Percentiles rank a stretch among this genome's conserved stretches.
Conservation (phyloP, 306 rosid genomes). For the Quercus cerris region DNA sequence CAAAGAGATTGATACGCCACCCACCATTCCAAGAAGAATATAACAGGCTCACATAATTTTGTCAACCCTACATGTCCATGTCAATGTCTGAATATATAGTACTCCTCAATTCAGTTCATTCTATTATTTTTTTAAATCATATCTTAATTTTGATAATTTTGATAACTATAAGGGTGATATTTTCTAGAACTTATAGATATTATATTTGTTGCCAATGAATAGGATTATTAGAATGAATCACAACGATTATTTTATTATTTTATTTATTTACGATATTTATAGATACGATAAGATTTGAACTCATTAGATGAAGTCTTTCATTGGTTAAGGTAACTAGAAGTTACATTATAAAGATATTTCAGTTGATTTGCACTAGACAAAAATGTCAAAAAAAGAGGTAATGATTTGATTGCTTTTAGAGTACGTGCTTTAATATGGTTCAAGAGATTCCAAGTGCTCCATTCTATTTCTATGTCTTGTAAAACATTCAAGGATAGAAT, state of each 20-base stretch:
- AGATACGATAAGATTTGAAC: too few relatives aligned
- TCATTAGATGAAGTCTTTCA: too few relatives aligned
- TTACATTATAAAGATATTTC: neutral
- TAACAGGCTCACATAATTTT: neutral
- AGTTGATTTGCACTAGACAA: neutral
- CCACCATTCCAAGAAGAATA: neutral
- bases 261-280: too few relatives aligned
- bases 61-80: conserved; percentile 11
- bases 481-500: too few relatives aligned
- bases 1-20: conserved; percentile 28
- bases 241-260: too few relatives aligned
- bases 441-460: neutral
- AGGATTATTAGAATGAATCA: neutral
- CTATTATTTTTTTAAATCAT: neutral
- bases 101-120: neutral
- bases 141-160: too few relatives aligned
- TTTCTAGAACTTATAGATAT: neutral
- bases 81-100: neutral
- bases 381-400: neutral
- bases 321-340: too few relatives aligned
- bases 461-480: too few relatives aligned
- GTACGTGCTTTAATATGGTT: neutral
- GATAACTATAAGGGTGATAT: too few relatives aligned
- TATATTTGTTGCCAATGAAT: neutral
- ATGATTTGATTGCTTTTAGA: neutral